Evolutionary conservation across 345 rosid species (phyloP), one percentile per base, ranked within the genome.

Genomic region (Gossypium rotundifolium): DNA sequence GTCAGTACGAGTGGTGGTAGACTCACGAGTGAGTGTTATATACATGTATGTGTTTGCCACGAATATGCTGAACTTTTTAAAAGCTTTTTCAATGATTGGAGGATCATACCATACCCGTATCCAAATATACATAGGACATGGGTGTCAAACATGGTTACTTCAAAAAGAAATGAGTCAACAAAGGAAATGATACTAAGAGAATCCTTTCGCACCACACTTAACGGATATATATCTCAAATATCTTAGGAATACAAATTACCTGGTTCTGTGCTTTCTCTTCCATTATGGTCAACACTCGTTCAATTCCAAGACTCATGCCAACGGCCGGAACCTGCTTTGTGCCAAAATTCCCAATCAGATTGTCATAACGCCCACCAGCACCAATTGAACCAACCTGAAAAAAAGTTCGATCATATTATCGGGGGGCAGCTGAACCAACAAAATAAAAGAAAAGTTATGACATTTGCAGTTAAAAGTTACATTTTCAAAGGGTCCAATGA

Each of bases 301-400:
- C 98, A 55, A 95, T 95, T 51, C 98, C 99, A 59, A 93, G 91
- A 82, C 99, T 93, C 81, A 92, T 82, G 11, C 99, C 98, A 79
- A 93, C 97, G 8, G 97, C 93, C 2, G 98, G 99, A 65, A 95
- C 97, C 84, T 87, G 91, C 82, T 88, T 89, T 40, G 87, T 79
- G 72, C 99, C 96, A 81, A 91, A 91, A 87, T 86, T 95, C 76
- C 94, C 98, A 18, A 93, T 88, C 64, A 95, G 93, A 76, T 91
- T 88, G 83, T 95, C 99, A 33, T 95, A 93, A 23, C 98, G 85
- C 20, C 98, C 99, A 72, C 99, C 97, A 71, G 96, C 99, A 76
- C 88, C 99, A 73, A 95, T 90, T 51, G 94, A 84, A 75, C 99
- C 98, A 80, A 94, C 98, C 98, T 94, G 88, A 67, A 51, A 27